Conservation (phyloP, 1,139 yeast genomes). For the Magnusiomyces ingens region DNA sequence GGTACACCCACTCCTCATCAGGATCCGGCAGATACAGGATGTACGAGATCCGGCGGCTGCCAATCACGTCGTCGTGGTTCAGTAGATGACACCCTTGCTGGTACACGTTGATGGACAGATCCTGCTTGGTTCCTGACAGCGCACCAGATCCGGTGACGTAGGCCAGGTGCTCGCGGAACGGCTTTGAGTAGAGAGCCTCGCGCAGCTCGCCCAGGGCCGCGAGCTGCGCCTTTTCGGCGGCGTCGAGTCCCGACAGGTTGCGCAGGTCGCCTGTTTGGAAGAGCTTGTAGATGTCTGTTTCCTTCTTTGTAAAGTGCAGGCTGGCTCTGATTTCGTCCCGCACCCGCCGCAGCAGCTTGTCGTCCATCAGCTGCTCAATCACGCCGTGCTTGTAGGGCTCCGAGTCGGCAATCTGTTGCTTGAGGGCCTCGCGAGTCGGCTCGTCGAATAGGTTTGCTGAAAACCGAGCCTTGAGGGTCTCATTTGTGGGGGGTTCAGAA, state of each 20-base stretch:
- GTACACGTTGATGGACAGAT: constrained; percentile 86
- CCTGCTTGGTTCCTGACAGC: constrained; percentile 81
- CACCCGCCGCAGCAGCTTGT: constrained; percentile 66
- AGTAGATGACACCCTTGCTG: constrained; percentile 88
- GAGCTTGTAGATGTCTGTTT: constrained; percentile 94
- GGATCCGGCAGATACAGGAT: constrained; percentile 92
- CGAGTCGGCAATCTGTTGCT: constrained; percentile 36
- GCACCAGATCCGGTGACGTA: constrained; percentile 83
- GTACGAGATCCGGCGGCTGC: constrained; percentile 87
- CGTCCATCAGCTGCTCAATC: constrained; percentile 65
- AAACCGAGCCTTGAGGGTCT: constrained; percentile 5
- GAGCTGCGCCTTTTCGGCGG: constrained; percentile 65
- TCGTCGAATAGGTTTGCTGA: constrained; percentile 8
- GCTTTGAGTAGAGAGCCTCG: constrained; percentile 79
- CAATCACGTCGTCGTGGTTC: constrained; percentile 97
- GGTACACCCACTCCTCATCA: constrained; percentile 63
- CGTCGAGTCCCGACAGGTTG: constrained; percentile 76
- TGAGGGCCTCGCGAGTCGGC: constrained; percentile 13
- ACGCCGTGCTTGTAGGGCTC: constrained; percentile 90
- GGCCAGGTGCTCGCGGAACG: constrained; percentile 78
- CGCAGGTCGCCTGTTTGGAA: constrained; percentile 95
- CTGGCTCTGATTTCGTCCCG: constrained; percentile 76
- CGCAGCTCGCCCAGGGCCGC: constrained; percentile 71
- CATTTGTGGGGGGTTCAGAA: background rate
- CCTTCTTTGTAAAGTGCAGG: constrained; percentile 87